Conservation (phyloP, 306 rosid species). For the Canavalia ensiformis region DNA sequence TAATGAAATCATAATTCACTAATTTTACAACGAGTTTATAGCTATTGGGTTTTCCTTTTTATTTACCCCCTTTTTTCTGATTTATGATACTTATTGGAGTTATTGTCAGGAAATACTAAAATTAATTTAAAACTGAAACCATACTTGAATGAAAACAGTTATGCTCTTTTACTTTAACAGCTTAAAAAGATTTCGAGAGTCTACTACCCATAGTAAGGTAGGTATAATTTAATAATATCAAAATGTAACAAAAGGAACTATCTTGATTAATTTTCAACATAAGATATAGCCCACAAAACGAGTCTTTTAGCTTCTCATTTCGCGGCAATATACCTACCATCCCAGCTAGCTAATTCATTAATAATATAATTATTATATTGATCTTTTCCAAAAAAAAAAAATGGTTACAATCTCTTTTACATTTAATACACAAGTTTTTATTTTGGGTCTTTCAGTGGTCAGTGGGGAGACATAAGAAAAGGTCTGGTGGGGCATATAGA, state of each 20-base stretch:
- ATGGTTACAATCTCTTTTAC: too few relatives aligned
- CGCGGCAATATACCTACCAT: conserved; percentile 8
- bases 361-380: not conserved
- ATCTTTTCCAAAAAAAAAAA: conserved; percentile 9
- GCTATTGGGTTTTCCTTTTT: not conserved
- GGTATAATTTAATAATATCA: not conserved
- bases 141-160: not conserved
- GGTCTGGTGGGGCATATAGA: conserved; percentile 30
- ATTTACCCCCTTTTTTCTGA: not conserved
- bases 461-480: conserved; percentile 4
- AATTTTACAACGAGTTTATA: not conserved
- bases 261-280: not conserved
- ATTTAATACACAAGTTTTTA: not conserved
- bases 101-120: not conserved
- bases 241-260: conserved; percentile 6
- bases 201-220: not conserved
- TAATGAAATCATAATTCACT: not conserved
- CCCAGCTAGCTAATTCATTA: conserved; percentile 10
- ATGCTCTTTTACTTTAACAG: not conserved
- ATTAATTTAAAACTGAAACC: not conserved
- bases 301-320: not conserved
- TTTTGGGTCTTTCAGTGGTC: conserved; percentile 2
- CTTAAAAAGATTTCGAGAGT: not conserved
- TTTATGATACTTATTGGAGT: not conserved
- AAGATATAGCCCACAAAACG: not conserved